These are phyloP conservation scores for Metschnikowia vanudenii DNA, from an alignment of 805 yeast genomes.

Conservation along the genomic window DNA sequence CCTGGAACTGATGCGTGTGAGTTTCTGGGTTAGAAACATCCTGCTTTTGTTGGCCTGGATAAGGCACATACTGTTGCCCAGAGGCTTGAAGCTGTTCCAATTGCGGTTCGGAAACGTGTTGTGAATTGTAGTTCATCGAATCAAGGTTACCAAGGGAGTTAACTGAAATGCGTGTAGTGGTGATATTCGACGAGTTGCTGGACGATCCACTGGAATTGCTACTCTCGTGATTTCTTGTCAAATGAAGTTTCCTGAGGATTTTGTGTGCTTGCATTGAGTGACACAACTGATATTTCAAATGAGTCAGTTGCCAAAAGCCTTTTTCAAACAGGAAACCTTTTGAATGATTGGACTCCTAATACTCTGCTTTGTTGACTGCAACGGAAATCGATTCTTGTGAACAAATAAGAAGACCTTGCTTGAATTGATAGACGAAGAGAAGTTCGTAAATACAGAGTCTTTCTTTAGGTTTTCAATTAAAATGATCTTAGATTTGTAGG, in stretches of 20 bases:
- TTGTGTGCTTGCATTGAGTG: slow-evolving; percentile 18
- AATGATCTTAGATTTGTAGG: no score
- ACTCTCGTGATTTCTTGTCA: slow-evolving; percentile 12
- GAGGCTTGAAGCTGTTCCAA: slow-evolving; percentile 1
- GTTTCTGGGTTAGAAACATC: not conserved
- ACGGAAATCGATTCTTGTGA: not conserved
- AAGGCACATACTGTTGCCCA: slow-evolving; percentile 5
- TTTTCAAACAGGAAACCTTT: not conserved
- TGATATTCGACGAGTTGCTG: slow-evolving; percentile 2
- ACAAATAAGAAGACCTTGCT: not conserved
- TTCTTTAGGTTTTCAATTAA: no score
- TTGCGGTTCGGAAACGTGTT: slow-evolving; percentile 3
- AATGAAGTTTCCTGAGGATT: slow-evolving; percentile 20
- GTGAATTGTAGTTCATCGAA: slow-evolving; percentile 17
- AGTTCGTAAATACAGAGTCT: no score
- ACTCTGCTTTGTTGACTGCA: not conserved
- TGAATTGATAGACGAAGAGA: no score
- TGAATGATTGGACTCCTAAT: not conserved
- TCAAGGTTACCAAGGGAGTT: slow-evolving; percentile 14
- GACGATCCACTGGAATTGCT: slow-evolving; percentile 8
- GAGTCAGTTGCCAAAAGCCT: not conserved
- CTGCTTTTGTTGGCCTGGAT: not conserved
- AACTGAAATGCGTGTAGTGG: slow-evolving; percentile 11
- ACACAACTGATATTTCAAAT: not conserved
- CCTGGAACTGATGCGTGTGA: slow-evolving; percentile 5